A percentile compares a stretch with the other conserved stretches of the same genome.
These are phyloP conservation scores for Cunninghamia lanceolata DNA, from an alignment of 75 land plant species.

Conservation along the genomic window DNA sequence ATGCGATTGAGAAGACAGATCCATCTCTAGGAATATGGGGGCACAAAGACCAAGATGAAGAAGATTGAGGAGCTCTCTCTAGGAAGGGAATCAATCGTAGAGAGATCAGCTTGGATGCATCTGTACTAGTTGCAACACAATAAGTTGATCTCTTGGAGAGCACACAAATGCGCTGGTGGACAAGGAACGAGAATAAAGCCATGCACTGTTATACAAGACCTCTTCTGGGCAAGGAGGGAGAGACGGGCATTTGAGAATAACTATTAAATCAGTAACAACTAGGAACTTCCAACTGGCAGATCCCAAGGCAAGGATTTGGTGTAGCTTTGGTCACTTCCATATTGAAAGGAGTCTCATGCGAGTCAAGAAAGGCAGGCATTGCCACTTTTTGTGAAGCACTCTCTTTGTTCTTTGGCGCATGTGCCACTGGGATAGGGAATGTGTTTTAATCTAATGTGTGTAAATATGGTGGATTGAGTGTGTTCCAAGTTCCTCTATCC, in stretches of 20 bases:
- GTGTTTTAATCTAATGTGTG: not conserved
- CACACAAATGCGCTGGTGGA: not conserved
- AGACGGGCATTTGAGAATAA: not conserved
- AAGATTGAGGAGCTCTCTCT: too few species aligned
- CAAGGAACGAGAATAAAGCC: not conserved
- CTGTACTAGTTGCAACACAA: not conserved
- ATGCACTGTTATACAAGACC: not conserved
- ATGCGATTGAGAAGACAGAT: too few species aligned
- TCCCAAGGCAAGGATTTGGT: not conserved
- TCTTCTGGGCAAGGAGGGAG: not conserved
- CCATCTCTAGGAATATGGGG: too few species aligned
- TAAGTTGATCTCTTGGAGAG: not conserved
- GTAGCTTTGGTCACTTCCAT: not conserved
- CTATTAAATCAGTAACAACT: not conserved
- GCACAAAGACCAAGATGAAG: too few species aligned
- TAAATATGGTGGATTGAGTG: not conserved
- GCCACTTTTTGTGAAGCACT: not conserved
- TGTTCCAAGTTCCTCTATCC: not conserved
- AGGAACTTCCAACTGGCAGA: not conserved
- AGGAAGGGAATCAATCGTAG: too few species aligned
- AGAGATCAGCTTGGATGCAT: too few species aligned
- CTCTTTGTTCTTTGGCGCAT: not conserved
- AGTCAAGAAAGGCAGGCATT: not conserved
- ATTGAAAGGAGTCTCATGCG: not conserved
- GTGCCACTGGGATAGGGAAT: too few species aligned